Evolutionary conservation across 257 asterid genomes (phyloP), one percentile per base, ranked within the genome.

Genomic region (Leptodermis oblonga): DNA sequence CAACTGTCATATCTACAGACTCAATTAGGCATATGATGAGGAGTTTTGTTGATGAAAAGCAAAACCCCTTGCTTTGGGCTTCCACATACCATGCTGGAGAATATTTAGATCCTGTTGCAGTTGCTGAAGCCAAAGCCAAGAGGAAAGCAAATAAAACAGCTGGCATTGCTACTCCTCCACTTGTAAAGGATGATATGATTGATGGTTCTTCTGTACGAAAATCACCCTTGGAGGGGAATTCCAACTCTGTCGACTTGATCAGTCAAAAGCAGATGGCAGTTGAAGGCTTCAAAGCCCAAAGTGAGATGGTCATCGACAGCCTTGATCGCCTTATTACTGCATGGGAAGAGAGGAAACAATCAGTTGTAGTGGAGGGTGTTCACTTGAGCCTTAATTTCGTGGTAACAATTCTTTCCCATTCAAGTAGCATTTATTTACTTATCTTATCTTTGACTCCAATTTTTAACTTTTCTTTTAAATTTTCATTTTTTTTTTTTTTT

Each of bases 1-100:
- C 99, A 26, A 94, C 97, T n/a, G 95, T 94, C 64, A 73, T 94
- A 76, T 94, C 99, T 65, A 94, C 99, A 0, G 99, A 94, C 82
- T 94, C 99, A n/a, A 88, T 94, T 78, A 85, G 99, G 70, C 99
- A 94, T 83, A 94, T 94, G 99, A 91, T 94, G 99, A 82, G 99
- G 80, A 94, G 99, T 78, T 94, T 91, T 79, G 97, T 92, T 36
- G 95, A 80, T 70, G 99, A 94, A 80, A 84, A 86, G 77, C 86
- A 94, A 68, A 91, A 89, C 74, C 99, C 98, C 26, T 66, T 94
- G 73, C 97, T 94, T 55, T 94, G 99, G 99, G 93, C 99, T 67
- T 94, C 99, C 68, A 94, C 99, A 31, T 94, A 94, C 82, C 99
- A 91, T 66, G 99, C 99, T 13, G 98, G 99, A 28, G 99, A 94